Evolutionary conservation across 257 asterid genomes (phyloP).

Genomic region (Penstemon eatonii): DNA sequence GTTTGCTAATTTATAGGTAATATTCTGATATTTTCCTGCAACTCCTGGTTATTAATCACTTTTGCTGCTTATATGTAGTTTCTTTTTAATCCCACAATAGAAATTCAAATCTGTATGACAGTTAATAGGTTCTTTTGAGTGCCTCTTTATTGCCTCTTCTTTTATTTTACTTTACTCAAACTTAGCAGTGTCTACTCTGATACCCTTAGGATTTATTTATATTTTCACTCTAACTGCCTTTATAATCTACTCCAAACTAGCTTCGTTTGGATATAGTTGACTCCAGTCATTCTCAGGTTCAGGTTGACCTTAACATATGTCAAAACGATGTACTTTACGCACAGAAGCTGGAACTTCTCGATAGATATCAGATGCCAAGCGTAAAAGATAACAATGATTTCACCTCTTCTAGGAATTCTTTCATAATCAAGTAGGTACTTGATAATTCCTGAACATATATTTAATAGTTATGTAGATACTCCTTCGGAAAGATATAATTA

Average conservation of each 20-base stretch:
- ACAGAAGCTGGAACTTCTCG: constrained; percentile 64
- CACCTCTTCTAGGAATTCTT: constrained; percentile 47
- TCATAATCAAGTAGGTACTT: constrained; percentile 54
- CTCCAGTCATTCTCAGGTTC: constrained; percentile 45
- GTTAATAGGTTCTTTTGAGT: background rate
- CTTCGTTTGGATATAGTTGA: constrained; percentile 17
- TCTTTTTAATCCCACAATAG: background rate
- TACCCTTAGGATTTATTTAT: background rate
- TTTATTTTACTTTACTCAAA: background rate
- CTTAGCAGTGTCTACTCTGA: background rate
- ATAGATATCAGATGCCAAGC: constrained; percentile 39
- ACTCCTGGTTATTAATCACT: background rate
- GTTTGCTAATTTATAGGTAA: background rate
- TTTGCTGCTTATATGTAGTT: background rate
- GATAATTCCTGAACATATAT: background rate
- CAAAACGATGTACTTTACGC: constrained; percentile 48
- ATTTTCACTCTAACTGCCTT: background rate
- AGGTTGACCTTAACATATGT: constrained; percentile 52
- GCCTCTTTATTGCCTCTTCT: background rate
- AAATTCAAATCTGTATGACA: background rate
- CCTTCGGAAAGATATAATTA: background rate
- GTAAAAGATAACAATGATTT: constrained; percentile 48
- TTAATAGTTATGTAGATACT: background rate
- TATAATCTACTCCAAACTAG: constrained; percentile 5
- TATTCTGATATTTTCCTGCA: constrained; percentile 1